A percentile compares a stretch with the other conserved stretches of the same genome.
Evolutionary conservation across 1,284 basidiomycete genomes (phyloP).

Genomic region (Leccinum glutinopallens): DNA sequence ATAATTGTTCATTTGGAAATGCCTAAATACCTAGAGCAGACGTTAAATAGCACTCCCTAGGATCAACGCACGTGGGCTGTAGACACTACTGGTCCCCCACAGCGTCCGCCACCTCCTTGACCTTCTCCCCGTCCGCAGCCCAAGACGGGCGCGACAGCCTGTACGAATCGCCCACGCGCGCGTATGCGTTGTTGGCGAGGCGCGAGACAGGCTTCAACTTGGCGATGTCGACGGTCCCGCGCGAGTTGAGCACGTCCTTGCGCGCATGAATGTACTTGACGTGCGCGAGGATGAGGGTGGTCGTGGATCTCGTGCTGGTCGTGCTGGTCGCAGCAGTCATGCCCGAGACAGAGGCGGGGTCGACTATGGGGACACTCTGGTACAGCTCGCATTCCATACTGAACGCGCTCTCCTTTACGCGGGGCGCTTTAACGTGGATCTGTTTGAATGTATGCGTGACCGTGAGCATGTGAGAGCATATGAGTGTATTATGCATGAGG

Average conservation of each 20-base stretch:
- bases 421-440: conserved; percentile 58
- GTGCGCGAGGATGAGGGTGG: conserved; percentile 55
- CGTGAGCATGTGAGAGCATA: background rate
- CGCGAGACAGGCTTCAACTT: conserved; percentile 57
- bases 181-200: conserved; percentile 60
- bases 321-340: background rate
- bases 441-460: conserved; percentile 22
- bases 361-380: conserved; percentile 47
- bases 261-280: conserved; percentile 66
- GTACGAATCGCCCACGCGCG: conserved; percentile 46
- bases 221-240: conserved; percentile 49
- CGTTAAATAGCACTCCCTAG: background rate
- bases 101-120: background rate
- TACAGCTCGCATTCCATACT: conserved; percentile 68
- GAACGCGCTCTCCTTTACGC: conserved; percentile 72
- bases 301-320: conserved; percentile 34
- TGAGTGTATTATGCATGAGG: background rate
- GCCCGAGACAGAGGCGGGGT: conserved; percentile 32
- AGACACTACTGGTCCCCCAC: background rate
- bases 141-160: conserved; percentile 53
- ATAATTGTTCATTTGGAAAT: background rate
- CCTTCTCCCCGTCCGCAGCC: conserved; percentile 29
- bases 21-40: background rate
- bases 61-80: background rate
- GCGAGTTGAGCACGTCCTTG: conserved; percentile 45